Base-by-base conservation (phyloP, 2,329 filamentous ascomycete genomes). In the Penicillium sp. region DNA sequence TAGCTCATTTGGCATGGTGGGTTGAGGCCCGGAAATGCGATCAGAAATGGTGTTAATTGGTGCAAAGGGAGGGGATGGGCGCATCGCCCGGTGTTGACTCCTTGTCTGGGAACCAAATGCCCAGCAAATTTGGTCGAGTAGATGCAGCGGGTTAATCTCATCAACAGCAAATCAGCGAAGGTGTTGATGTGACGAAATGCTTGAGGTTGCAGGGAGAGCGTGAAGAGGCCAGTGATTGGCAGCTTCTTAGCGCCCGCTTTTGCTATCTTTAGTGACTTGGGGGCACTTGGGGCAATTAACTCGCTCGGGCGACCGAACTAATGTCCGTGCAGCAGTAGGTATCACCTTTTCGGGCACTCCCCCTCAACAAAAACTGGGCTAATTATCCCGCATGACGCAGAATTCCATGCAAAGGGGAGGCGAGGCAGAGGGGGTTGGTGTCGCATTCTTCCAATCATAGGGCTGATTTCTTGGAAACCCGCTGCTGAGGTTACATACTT, bases 181-280 rank as follows among this genome's bases (percentile, higher is more conserved):
- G 3, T 8, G 39, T 44, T 21, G 40, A 39, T 63, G 66, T 64
- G 64, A 60, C 40, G 56, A 65, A 64, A 51, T 48, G 55, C 55
- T 37, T 30, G 49, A 54, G 41, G 26, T 50, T 27, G 46, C 36
- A 36, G 44, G 46, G 49, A 42, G 29, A 27, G 36, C 52, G 48
- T 46, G 56, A 57, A 52, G 51, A 43, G 37, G 45, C 39, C 46
- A 37, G 47, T 69, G 58, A 66, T 63, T 60, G 59, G 54, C 26
- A 17, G 26, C 44, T 33, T 51, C 44, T 63, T 68, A 58, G 64
- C 67, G 67, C 67, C 60, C 57, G 37, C 41, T 40, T 43, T 49
- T 54, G 45, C 64, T 68, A 69, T 66, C 52, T 66, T 68, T 69
- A 69, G 66, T 44, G 24, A 29, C 37, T 41, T 23, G 7, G n/a